Conservation (phyloP, 139 green algal genomes). For the Diplosphaera chodatii region DNA sequence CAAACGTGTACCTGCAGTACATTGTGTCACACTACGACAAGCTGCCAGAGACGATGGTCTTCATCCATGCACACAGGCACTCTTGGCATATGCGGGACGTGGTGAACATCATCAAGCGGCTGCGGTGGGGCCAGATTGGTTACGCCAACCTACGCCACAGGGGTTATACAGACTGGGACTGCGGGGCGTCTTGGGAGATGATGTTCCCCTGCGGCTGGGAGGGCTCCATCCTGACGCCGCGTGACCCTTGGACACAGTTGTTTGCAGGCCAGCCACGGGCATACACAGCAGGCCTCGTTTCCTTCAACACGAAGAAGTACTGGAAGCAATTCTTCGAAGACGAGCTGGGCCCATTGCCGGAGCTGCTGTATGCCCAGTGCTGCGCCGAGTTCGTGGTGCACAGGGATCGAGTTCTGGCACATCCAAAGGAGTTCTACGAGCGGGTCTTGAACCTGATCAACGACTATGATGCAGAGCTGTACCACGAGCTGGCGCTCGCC, state of each 20-base stretch:
- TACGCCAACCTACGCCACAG: slow-evolving; percentile 11
- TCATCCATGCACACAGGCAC: slow-evolving; percentile 16
- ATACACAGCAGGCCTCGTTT: background rate
- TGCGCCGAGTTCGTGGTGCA: slow-evolving; percentile 24
- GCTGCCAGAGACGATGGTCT: slow-evolving; percentile 19
- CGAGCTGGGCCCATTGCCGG: slow-evolving; percentile 11
- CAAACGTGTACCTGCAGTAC: slow-evolving; percentile 19
- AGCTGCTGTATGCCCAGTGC: slow-evolving; percentile 8
- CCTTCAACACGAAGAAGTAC: background rate
- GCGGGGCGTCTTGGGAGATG: background rate
- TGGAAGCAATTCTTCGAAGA: background rate
- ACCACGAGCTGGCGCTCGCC: background rate
- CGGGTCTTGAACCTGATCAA: background rate
- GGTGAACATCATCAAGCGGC: slow-evolving; percentile 1
- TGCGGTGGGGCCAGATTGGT: slow-evolving; percentile 4
- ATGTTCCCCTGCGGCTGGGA: slow-evolving; percentile 1
- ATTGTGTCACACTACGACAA: slow-evolving; percentile 19
- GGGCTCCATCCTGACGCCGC: background rate
- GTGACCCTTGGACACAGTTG: background rate
- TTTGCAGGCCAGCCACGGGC: background rate
- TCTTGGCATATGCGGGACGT: slow-evolving; percentile 9
- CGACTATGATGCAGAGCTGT: background rate
- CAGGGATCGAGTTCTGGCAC: slow-evolving; percentile 13
- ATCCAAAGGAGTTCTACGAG: background rate
- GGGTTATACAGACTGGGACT: background rate